These are phyloP conservation scores for Hypoxylon lenormandii DNA, from an alignment of 495 filamentous ascomycete genomes.

Conservation along the genomic window DNA sequence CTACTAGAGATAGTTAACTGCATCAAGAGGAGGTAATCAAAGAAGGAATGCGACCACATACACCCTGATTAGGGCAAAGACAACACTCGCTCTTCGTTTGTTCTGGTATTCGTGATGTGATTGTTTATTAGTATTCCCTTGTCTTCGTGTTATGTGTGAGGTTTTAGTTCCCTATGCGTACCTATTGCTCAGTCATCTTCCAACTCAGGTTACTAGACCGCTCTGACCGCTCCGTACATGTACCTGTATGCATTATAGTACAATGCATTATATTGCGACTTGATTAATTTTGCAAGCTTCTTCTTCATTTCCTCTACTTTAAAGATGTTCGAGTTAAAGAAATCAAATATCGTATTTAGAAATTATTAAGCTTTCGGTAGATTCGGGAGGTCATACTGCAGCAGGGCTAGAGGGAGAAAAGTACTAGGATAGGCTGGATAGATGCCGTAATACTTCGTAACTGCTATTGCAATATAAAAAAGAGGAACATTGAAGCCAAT, in stretches of 20 bases:
- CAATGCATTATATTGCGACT: too few species aligned
- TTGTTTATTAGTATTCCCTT: neutral
- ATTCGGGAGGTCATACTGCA: conserved; percentile 35
- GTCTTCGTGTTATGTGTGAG: too few species aligned
- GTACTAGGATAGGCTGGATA: conserved; percentile 3
- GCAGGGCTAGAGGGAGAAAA: conserved; percentile 5
- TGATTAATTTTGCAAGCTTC: too few species aligned
- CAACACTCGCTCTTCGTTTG: neutral
- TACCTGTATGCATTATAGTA: too few species aligned
- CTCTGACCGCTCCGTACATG: too few species aligned
- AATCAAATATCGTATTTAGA: neutral
- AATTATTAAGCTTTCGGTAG: conserved; percentile 35
- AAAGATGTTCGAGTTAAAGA: neutral
- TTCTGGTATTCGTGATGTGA: conserved; percentile 10
- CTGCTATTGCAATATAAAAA: conserved; percentile 8
- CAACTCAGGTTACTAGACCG: too few species aligned
- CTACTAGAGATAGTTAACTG: conserved; percentile 3
- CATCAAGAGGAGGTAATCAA: conserved; percentile 17
- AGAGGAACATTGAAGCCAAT: conserved; percentile 32
- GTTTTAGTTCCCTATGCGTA: too few species aligned
- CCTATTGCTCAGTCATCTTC: too few species aligned
- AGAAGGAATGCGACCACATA: conserved; percentile 23
- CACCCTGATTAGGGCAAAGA: conserved; percentile 4
- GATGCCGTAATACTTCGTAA: conserved; percentile 19
- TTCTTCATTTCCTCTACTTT: too few species aligned